These are phyloP conservation scores for Ophiocordyceps robertsii DNA, from an alignment of 2,329 filamentous ascomycete species.

Conservation along the genomic window DNA sequence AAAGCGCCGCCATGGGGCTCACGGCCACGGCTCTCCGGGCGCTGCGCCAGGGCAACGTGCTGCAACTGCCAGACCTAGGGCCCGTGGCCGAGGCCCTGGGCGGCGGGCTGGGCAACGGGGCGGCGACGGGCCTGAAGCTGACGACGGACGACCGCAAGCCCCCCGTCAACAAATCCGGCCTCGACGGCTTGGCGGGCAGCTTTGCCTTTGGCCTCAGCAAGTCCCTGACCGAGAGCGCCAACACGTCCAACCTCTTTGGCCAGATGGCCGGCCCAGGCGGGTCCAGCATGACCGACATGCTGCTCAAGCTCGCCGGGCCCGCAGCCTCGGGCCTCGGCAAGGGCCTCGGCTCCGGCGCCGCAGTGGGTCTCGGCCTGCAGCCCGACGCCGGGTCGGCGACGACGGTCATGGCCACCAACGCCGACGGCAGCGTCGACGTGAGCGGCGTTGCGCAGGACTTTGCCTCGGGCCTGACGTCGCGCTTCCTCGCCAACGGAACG, in stretches of 20 bases:
- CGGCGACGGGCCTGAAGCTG: conserved; percentile 10
- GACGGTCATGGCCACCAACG: not conserved
- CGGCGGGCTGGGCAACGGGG: conserved; percentile 10
- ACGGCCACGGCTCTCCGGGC: conserved; percentile 13
- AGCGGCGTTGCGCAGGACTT: conserved; percentile 12
- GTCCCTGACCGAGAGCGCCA: conserved; percentile 9
- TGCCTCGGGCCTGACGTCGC: conserved; percentile 14
- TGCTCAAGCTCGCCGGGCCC: conserved; percentile 5
- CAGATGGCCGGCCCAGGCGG: conserved; percentile 2
- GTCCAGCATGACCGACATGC: conserved; percentile 3
- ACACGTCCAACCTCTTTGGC: not conserved
- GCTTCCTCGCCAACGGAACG: conserved; percentile 19
- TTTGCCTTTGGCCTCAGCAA: conserved; percentile 15
- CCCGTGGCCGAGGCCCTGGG: conserved; percentile 9
- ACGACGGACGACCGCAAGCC: conserved; percentile 5
- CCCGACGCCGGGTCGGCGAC: conserved; percentile 7
- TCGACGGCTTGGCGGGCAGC: conserved; percentile 9
- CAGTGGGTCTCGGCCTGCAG: conserved; percentile 15
- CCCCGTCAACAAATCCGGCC: conserved; percentile 7
- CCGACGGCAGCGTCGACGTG: conserved; percentile 2
- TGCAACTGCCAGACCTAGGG: conserved; percentile 6
- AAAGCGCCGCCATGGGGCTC: conserved; percentile 15
- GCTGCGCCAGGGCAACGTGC: conserved; percentile 6
- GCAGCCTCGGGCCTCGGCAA: conserved; percentile 14
- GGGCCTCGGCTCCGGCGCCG: conserved; percentile 12